Evolutionary conservation across 352 stramenopile species (phyloP), one percentile per base, ranked within the genome.

Genomic region (Phytophthora kernoviae): DNA sequence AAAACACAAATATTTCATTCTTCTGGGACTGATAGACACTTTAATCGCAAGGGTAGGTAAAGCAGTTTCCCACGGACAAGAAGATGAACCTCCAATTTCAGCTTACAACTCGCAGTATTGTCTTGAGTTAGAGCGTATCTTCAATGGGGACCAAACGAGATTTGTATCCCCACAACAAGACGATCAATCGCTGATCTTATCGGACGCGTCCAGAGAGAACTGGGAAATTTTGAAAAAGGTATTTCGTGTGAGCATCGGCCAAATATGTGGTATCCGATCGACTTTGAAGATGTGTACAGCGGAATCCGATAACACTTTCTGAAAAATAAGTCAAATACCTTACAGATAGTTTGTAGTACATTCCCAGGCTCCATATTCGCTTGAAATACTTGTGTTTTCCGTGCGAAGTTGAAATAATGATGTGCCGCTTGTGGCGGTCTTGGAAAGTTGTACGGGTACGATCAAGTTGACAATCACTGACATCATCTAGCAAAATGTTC

Each of bases 21-120:
- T 62, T 68, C 18, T 62, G 52, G 51, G 21, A 49, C 22, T 66
- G 58, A 7, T 56, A 10, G 58, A 62, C 15, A 36, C 51, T 8
- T 34, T 56, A 15, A 26, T 61, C n/a, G 26, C 20, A 2, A 30
- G 32, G 5, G 12, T 32, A 20, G 47, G 50, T 6, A 4, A 26
- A 32, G 5, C 42, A 17, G 14, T 27, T 57, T 4, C 46, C 36
- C 0, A 57, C 44, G 18, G 12, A 2, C 2, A 22, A 6, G 15
- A 21, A 17, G 21, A 21, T 21, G 37, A 43, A 8, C 37, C 11
- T 21, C 12, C 18, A 17, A 63, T 63, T 32, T 32, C 54, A 36
- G 55, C 55, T 30, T 45, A 45, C 15, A 32, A 33, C 15, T 46
- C 55, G 15, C 55, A 45, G 5, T 57, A 63, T 12, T 63, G 55